phyloP scores from a whole-genome alignment of 768 basidiomycete species.

The Collybiopsis confluens region DNA sequence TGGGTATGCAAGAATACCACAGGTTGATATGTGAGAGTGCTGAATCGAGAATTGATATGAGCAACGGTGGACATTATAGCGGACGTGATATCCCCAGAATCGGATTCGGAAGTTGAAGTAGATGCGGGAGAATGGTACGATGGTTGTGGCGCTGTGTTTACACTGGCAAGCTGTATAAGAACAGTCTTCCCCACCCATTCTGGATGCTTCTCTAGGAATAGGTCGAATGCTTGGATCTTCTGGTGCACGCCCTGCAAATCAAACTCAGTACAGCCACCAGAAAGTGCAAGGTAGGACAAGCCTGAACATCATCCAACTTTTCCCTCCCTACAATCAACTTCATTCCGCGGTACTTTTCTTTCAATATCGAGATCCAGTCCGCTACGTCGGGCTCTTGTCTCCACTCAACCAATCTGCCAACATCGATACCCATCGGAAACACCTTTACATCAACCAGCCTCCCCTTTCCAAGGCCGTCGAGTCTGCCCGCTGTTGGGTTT shows the following conservation, averaged over 20 bases:
- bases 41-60: constrained; percentile 79
- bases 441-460: constrained; percentile 82
- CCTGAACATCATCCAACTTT: constrained; percentile 84
- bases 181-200: constrained; percentile 79
- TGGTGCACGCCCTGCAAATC: constrained; percentile 74
- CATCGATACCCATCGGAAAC: constrained; percentile 91
- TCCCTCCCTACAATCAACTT: constrained; percentile 85
- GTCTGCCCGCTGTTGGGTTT: constrained; percentile 1
- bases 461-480: constrained; percentile 29
- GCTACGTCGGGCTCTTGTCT: constrained; percentile 74
- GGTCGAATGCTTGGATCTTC: constrained; percentile 80
- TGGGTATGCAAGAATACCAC: constrained; percentile 83
- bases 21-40: constrained; percentile 82
- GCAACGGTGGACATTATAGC: constrained; percentile 39
- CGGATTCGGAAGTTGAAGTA: background rate
- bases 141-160: background rate
- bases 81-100: constrained; percentile 4
- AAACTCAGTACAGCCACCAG: background rate
- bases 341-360: constrained; percentile 80
- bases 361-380: constrained; percentile 79
- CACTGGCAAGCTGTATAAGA: constrained; percentile 73
- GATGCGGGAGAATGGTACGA: constrained; percentile 1
- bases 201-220: constrained; percentile 75
- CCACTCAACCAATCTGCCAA: constrained; percentile 58
- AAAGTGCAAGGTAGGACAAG: constrained; percentile 9